Evolutionary conservation across 352 stramenopile species (phyloP).

Genomic region (Pythium pyrilobum): DNA sequence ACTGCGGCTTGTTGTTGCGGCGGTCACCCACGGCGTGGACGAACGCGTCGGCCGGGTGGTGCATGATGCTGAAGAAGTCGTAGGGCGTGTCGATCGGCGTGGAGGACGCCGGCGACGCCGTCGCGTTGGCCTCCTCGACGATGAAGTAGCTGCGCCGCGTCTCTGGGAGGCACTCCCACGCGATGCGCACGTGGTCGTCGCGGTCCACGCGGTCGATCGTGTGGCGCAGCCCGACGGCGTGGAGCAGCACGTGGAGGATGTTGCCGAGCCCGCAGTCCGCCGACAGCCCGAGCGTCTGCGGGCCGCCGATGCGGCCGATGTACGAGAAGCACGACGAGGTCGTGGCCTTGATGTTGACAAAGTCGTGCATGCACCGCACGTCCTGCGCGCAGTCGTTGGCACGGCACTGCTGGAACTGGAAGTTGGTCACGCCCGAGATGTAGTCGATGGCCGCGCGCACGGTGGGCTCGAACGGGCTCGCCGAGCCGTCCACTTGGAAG

Average conservation of each 20-base stretch:
- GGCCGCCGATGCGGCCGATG: slow-evolving; percentile 65
- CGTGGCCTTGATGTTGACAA: slow-evolving; percentile 47
- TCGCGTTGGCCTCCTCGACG: slow-evolving; percentile 35
- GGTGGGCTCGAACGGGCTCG: slow-evolving; percentile 28
- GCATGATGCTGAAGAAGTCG: slow-evolving; percentile 86
- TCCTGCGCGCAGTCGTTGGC: slow-evolving; percentile 44
- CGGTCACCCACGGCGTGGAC: slow-evolving; percentile 18
- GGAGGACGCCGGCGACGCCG: not conserved
- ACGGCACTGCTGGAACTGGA: slow-evolving; percentile 49
- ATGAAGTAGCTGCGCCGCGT: slow-evolving; percentile 63
- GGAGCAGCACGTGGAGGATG: slow-evolving; percentile 73
- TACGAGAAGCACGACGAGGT: slow-evolving; percentile 73
- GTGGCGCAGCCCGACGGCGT: slow-evolving; percentile 67
- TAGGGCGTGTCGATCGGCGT: slow-evolving; percentile 35
- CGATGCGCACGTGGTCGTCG: slow-evolving; percentile 69
- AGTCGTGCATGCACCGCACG: slow-evolving; percentile 45
- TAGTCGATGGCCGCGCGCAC: slow-evolving; percentile 57
- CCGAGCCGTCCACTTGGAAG: slow-evolving; percentile 53
- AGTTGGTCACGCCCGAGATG: slow-evolving; percentile 55
- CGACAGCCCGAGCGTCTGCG: slow-evolving; percentile 61
- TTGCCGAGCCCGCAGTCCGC: slow-evolving; percentile 67
- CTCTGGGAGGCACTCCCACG: slow-evolving; percentile 74
- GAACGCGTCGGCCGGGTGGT: slow-evolving; percentile 67
- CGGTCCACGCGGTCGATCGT: slow-evolving; percentile 64
- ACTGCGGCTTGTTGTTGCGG: slow-evolving; percentile 12